These are phyloP conservation scores for Oemleria cerasiformis DNA, from an alignment of 306 rosid genomes.

Conservation along the genomic window DNA sequence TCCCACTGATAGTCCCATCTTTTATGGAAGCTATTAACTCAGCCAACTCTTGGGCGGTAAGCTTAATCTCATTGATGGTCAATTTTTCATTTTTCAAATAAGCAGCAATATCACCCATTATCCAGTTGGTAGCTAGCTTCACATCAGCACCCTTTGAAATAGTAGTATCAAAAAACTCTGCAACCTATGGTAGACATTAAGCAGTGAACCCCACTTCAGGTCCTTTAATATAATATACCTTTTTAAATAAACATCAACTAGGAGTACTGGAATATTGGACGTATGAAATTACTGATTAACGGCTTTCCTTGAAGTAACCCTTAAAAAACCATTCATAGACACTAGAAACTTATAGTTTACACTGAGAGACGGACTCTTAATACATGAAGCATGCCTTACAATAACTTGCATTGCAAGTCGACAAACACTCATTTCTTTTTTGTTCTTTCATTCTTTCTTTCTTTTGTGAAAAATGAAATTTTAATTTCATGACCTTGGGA, in stretches of 20 bases:
- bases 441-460: not conserved
- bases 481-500: not conserved
- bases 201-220: constrained; percentile 13
- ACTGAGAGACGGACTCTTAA: not conserved
- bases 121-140: constrained; percentile 92
- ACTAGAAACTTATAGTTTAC: not conserved
- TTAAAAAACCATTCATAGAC: not conserved
- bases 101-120: constrained; percentile 92
- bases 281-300: constrained; percentile 9
- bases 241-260: not conserved
- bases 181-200: constrained; percentile 54
- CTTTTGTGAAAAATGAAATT: constrained; percentile 1
- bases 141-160: constrained; percentile 76
- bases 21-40: constrained; percentile 86
- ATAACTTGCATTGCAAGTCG: not conserved
- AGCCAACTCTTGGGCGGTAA: constrained; percentile 70
- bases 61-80: constrained; percentile 67
- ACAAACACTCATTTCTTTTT: not conserved
- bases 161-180: constrained; percentile 77
- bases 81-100: constrained; percentile 88
- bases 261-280: not conserved
- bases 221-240: not conserved
- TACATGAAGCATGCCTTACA: not conserved
- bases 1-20: constrained; percentile 76
- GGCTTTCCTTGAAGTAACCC: not conserved